Evolutionary conservation across 2,329 filamentous ascomycete genomes (phyloP), one percentile per base, ranked within the genome.

Genomic region (Stemphylium beticola): DNA sequence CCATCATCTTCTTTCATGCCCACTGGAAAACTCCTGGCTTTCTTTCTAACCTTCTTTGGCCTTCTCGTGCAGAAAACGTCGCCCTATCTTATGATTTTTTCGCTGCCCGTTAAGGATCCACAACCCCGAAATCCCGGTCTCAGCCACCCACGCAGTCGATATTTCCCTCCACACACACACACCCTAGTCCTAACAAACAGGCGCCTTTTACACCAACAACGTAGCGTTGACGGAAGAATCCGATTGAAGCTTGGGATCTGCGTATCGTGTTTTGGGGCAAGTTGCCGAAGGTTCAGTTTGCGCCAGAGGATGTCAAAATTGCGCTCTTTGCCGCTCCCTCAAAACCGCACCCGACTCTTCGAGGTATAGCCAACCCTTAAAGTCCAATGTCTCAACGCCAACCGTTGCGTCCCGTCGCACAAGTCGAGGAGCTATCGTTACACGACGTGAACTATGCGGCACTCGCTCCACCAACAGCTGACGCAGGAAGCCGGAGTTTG

Each of bases 1-100:
- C 69, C 74, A 66, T 78, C 72, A 55, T 59, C 59, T 53, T 75
- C 74, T 71, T 75, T 78, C 77, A 79, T 80, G 31, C 69, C 72
- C 65, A 61, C 69, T 61, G 40, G 24, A 8, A 36, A 32, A 40
- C 20, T 37, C 37, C 18, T 36, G 10, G 40, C 37, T 17, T 36
- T 31, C 22, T 34, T 34, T 57, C 31, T 51, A n/a, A 33, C 22
- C 34, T 38, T 29, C 40, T 38, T 11, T 15, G 4, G 12, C 9
- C 33, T 29, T 34, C 2, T 32, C 20, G 33, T 38, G n/a, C 20
- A 31, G 4, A 11, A 11, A n/a, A 20, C 12, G 12, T 29, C 11
- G 29, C 7, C 34, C 15, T 18, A n/a, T 39, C 34, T 26, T 31
- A 4, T 44, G 14, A 32, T 45, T 17, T n/a, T n/a, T 4, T 41